These are phyloP conservation scores for Amylostereum areolatum DNA, from an alignment of 1,284 basidiomycete genomes.

Conservation along the genomic window DNA sequence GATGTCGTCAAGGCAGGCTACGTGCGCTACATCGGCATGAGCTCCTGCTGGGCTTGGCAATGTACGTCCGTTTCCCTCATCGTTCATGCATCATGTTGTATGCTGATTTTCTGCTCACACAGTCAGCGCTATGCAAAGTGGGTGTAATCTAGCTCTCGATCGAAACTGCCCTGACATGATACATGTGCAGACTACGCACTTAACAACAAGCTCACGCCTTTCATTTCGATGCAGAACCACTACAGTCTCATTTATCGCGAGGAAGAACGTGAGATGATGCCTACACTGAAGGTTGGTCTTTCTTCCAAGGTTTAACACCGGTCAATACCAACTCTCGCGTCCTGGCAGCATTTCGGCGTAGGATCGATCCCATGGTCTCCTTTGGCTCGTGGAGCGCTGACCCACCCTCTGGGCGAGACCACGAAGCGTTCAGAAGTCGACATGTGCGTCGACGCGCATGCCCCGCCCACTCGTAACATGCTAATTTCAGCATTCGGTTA, in stretches of 20 bases:
- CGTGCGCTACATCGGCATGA: constrained; percentile 35
- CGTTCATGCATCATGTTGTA: not conserved
- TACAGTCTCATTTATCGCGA: constrained; percentile 30
- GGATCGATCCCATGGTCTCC: constrained; percentile 23
- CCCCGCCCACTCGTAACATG: not conserved
- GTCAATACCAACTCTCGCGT: not conserved
- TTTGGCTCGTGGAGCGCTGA: constrained; percentile 17
- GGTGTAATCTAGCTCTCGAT: constrained; percentile 1
- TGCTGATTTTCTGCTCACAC: not conserved
- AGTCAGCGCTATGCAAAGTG: constrained; percentile 24
- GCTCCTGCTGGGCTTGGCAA: constrained; percentile 27
- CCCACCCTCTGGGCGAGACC: constrained; percentile 12
- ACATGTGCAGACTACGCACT: constrained; percentile 21
- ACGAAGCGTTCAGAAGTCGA: constrained; percentile 7
- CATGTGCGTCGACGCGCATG: not conserved
- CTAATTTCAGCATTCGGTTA: not conserved
- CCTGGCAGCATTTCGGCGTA: constrained; percentile 12
- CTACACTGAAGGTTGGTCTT: constrained; percentile 18
- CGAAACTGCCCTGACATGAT: constrained; percentile 2
- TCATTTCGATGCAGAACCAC: constrained; percentile 35
- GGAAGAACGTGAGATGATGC: constrained; percentile 29
- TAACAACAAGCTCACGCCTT: constrained; percentile 25
- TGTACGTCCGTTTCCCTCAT: constrained; percentile 12
- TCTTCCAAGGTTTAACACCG: not conserved
- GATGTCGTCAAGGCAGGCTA: constrained; percentile 34